Percentiles rank a stretch among this genome's conserved stretches.
Conservation (phyloP, 2,329 filamentous ascomycete species). For the Calonectria montana region DNA sequence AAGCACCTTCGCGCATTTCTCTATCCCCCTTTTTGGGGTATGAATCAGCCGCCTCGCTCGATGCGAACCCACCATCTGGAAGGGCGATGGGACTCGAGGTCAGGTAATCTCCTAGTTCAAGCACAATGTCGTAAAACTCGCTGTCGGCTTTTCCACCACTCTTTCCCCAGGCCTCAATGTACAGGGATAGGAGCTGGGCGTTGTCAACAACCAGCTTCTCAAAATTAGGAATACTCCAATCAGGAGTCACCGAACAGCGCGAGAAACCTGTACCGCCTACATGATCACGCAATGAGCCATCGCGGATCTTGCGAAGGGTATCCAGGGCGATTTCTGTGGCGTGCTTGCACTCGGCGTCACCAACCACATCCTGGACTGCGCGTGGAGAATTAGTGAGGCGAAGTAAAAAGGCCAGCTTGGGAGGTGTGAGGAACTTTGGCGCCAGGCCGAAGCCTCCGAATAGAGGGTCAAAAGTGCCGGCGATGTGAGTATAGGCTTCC, state of each 20-base stretch:
- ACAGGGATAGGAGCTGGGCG: slow-evolving; percentile 83
- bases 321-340: slow-evolving; percentile 83
- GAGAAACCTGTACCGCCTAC: slow-evolving; percentile 65
- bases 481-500: slow-evolving; percentile 86
- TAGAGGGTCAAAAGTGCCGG: slow-evolving; percentile 79
- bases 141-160: slow-evolving; percentile 62
- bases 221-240: slow-evolving; percentile 96
- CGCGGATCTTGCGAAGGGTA: slow-evolving; percentile 79
- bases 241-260: slow-evolving; percentile 87
- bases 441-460: slow-evolving; percentile 84
- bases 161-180: slow-evolving; percentile 85
- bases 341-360: slow-evolving; percentile 77
- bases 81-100: slow-evolving; percentile 76
- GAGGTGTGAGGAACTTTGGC: slow-evolving; percentile 91
- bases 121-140: slow-evolving; percentile 81
- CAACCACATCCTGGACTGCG: slow-evolving; percentile 88
- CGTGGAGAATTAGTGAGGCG: slow-evolving; percentile 77
- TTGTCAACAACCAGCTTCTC: slow-evolving; percentile 98
- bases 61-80: slow-evolving; percentile 80
- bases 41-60: slow-evolving; percentile 92
- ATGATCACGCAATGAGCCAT: slow-evolving; percentile 67
- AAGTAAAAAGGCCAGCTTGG: slow-evolving; percentile 85
- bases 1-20: slow-evolving; percentile 91
- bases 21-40: slow-evolving; percentile 77
- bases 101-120: slow-evolving; percentile 89